Conservation (phyloP, 2,329 filamentous ascomycete genomes). For the Trichophyton schoenleinii region DNA sequence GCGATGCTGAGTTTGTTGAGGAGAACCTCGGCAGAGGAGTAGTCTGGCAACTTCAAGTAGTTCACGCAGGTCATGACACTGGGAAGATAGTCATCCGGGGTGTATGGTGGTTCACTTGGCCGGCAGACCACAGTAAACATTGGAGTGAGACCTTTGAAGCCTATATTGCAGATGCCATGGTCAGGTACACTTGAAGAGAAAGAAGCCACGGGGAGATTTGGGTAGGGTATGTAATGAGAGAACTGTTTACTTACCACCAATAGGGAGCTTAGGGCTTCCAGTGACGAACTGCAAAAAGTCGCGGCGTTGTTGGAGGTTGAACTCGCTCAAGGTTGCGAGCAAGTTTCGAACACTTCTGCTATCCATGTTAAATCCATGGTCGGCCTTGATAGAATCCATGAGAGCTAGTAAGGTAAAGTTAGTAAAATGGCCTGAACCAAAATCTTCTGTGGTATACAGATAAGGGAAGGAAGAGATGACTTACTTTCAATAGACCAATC, state of each 20-base stretch:
- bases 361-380: constrained; percentile 97
- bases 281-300: constrained; percentile 98
- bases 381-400: constrained; percentile 96
- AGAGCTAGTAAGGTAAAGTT: constrained; percentile 48
- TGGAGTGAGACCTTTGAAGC: constrained; percentile 90
- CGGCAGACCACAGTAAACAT: constrained; percentile 99
- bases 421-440: constrained; percentile 17
- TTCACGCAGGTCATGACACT: constrained; percentile 99
- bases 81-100: constrained; percentile 93
- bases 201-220: not conserved
- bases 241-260: constrained; percentile 59
- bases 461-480: constrained; percentile 25
- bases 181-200: not conserved
- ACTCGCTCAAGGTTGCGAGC: constrained; percentile 85
- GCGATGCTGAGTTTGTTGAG: constrained; percentile 68
- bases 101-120: constrained; percentile 87
- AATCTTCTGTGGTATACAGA: constrained; percentile 6
- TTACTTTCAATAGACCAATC: constrained; percentile 96
- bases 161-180: constrained; percentile 34
- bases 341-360: constrained; percentile 90
- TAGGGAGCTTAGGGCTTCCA: constrained; percentile 92
- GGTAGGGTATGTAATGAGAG: no score
- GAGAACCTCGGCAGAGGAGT: constrained; percentile 65
- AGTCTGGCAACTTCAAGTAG: constrained; percentile 94
- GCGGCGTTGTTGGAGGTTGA: constrained; percentile 60